Base-by-base conservation (phyloP, 2,329 filamentous ascomycete species). In the Talaromyces sp. region DNA sequence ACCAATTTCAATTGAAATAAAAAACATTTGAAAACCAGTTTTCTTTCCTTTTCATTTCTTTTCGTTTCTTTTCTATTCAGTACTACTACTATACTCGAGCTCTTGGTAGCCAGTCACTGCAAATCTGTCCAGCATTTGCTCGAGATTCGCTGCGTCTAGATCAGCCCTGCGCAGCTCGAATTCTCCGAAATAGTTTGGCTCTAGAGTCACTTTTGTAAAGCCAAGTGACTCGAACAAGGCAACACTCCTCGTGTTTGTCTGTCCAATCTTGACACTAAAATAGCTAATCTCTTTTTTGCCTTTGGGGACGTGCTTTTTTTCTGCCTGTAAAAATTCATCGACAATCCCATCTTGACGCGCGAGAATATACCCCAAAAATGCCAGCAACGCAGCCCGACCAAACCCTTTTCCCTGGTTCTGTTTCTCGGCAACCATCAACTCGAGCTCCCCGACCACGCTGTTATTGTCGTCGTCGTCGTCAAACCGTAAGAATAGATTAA, bases 401-500 rank as follows among this genome's bases (percentile, higher is more conserved):
- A 86, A 77, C 0, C 91, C 91, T 8, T 79, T 77, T 0, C 88
- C 79, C 26, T 87, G 85, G 31, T 85, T 76, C 0, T 72, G 69
- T 4, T 75, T 75, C 1, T 79, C 77, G 0, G 91, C 91, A 63
- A 96, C 87, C 92, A 96, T 96, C 64, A 96, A 84, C 73, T 96
- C 91, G 7, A 96, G 75, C 70, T 96, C 92, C 26, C 89, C 92
- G 3, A 88, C 74, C 0, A 70, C 70, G 0, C 70, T 69, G 0
- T 73, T 78, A 0, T 79, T 79, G 0, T 83, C 79, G 0, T 83
- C 81, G 0, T 80, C 81, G 11, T 88, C 82, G 54, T 81, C 80
- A 0, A 82, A 72, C 38, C 84, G 86, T 0, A 98, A 77, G 70
- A 98, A 97, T 38, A 97, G 80, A 70, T 93, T 93, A 54, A 93